Percentiles rank a stretch among this genome's conserved stretches.
Evolutionary conservation across 2,329 filamentous ascomycete genomes (phyloP).

Genomic region (Coniella vitis): DNA sequence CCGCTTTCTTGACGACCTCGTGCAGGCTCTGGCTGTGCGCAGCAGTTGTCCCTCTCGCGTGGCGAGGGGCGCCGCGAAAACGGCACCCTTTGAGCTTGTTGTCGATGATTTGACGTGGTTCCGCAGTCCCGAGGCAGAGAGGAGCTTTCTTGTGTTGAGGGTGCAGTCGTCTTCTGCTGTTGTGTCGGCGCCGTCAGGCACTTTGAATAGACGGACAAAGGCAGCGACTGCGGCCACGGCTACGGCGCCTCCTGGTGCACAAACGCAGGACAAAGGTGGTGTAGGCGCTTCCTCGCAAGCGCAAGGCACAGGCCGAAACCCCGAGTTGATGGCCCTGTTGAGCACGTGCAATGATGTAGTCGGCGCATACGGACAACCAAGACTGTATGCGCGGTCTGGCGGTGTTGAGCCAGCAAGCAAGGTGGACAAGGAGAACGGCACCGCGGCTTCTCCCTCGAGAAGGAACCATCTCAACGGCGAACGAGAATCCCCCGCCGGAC

Average conservation of each 20-base stretch:
- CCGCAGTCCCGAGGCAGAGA: slow-evolving; percentile 50
- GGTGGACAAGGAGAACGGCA: background rate
- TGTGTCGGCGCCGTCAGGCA: no score
- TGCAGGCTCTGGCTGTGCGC: slow-evolving; percentile 29
- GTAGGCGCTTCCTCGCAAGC: no score
- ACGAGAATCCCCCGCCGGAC: no score
- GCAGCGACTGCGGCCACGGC: no score
- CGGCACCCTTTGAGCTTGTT: slow-evolving; percentile 24
- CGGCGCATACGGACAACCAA: slow-evolving; percentile 55
- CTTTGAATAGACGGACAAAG: no score
- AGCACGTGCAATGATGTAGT: slow-evolving; percentile 59
- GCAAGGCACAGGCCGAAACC: slow-evolving; percentile 31
- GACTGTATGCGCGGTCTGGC: slow-evolving; percentile 52
- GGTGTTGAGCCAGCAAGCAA: no score
- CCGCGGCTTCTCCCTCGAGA: background rate
- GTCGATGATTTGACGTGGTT: slow-evolving; percentile 39
- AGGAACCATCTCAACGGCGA: no score
- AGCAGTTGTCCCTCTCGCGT: no score
- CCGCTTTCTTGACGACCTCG: slow-evolving; percentile 54
- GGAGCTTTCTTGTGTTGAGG: slow-evolving; percentile 79
- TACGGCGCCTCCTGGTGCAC: no score
- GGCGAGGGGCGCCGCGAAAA: no score
- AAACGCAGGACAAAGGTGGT: no score
- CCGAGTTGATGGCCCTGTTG: slow-evolving; percentile 57
- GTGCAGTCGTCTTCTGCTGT: slow-evolving; percentile 33